These are phyloP conservation scores for Fusarium piperis DNA, from an alignment of 2,329 filamentous ascomycete genomes.

Conservation along the genomic window DNA sequence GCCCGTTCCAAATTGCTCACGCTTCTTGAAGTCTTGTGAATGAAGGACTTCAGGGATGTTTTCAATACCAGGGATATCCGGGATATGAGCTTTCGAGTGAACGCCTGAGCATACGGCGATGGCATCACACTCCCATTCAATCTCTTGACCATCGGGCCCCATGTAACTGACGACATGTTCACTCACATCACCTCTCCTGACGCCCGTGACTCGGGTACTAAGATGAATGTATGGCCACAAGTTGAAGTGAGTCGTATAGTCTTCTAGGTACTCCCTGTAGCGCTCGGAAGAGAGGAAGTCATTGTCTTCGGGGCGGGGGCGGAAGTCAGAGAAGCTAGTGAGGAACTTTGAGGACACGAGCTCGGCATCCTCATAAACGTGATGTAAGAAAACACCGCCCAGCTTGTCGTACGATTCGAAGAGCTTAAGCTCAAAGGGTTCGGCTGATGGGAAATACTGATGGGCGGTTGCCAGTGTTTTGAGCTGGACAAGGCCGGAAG, in stretches of 20 bases:
- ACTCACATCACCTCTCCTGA: constrained; percentile 26
- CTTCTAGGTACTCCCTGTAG: not conserved
- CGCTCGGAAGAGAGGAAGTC: constrained; percentile 51
- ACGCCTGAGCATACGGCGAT: constrained; percentile 56
- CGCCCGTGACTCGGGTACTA: not conserved
- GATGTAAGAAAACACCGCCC: constrained; percentile 55
- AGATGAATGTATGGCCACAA: not conserved
- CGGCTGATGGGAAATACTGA: constrained; percentile 39
- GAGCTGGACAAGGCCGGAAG: constrained; percentile 51
- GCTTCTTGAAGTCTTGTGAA: constrained; percentile 53
- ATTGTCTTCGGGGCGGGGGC: constrained; percentile 48
- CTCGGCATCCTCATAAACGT: constrained; percentile 41
- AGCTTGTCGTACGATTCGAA: constrained; percentile 55
- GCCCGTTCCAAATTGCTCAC: constrained; percentile 49
- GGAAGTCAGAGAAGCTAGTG: constrained; percentile 54
- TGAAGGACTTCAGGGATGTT: constrained; percentile 49
- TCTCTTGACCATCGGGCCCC: constrained; percentile 3
- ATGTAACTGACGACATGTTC: not conserved
- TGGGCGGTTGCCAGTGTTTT: constrained; percentile 51
- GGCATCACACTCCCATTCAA: constrained; percentile 52
- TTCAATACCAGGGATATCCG: constrained; percentile 49
- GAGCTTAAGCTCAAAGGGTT: constrained; percentile 52
- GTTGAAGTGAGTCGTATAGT: not conserved
- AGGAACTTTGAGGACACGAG: constrained; percentile 56
- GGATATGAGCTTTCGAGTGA: constrained; percentile 51